Base-by-base conservation (phyloP, 768 basidiomycete species). In the Suillus fuscotomentosus region DNA sequence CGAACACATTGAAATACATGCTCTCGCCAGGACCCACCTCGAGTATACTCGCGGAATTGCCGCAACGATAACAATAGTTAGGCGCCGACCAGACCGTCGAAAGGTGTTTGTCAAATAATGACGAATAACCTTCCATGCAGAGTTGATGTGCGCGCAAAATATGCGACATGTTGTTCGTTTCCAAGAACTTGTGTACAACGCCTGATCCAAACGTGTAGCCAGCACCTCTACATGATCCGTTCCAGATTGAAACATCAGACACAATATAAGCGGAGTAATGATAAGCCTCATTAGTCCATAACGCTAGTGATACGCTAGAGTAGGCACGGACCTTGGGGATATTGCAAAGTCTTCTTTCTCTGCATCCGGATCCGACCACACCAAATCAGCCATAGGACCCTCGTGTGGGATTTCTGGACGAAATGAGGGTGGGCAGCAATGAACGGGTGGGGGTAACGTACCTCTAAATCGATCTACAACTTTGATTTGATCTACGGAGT, bases 311-410 rank as follows among this genome's bases (percentile, higher is more conserved):
- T 45, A 63, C 53, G 67, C 20, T 55, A 60, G 65, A 70, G 60
- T 67, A 54, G 48, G 60, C 31, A 78, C 85, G 63, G 67, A 97
- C 95, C 97, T 87, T 63, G 97, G 97, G 65, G 95, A 97, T 78
- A 99, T 99, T 36, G 97, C 97, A 75, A 99, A 99, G 72, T 99
- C 97, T 76, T 99, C 97, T 76, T 99, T 99, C 77, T 99, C 97
- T 43, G 94, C 88, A 79, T 99, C 97, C 42, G 97, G 97, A 84
- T 99, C 97, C 53, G 96, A 98, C 97, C 97, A 99, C 2, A 99
- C 97, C 36, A 99, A 85, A 84, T 99, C 97, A 14, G 97, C 97
- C 95, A 99, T 99, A 34, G 97, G 97, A 4, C 97, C 97, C 77
- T 99, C 97, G 71, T 99, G 97, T 50, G 97, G 97, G 64, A 99